Evolutionary conservation across 805 yeast species (phyloP), one percentile per base, ranked within the genome.

Genomic region (Komagataella mondaviorum): DNA sequence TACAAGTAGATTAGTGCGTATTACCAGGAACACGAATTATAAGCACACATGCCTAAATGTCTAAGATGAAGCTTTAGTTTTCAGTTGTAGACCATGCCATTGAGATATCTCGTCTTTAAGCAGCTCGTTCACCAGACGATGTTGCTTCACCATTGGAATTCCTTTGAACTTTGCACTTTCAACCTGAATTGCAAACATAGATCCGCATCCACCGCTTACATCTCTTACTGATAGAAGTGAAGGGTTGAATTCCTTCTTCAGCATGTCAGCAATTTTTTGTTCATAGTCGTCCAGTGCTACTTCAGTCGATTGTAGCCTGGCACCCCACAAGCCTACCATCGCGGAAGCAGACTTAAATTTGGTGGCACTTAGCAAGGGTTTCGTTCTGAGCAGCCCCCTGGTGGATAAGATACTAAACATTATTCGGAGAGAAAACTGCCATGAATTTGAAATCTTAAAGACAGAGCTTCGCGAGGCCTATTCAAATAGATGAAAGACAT

Each of bases 131-230:
- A 93, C 98, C 57, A 91, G 65, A 54, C 96, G 76, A 61, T 93
- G 99, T 65, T 93, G 99, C 62, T 89, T 90, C 56, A 93, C 75
- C 81, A 88, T 88, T 1, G 87, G 71, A 47, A 87, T 62, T 0
- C 96, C 96, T 58, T 85, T 80, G 68, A 93, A 93, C 60, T 78
- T 70, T 1, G 71, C 73, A 51, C 93, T 81, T 48, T 81, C 85
- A 16, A 93, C 77, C 53, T 74, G 70, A 49, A 93, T 91, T 48
- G 96, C 88, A 68, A 88, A 93, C 99, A 93, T 93, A 6, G 97
- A 89, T 1, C 99, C 99, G 68, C 99, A 93, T 0, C 99, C 99
- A 17, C 91, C 98, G 23, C 93, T 83, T 6, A 91, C 81, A 63
- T 91, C 98, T 56, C 74, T 71, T 6, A 91, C 97, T 23, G 74